phyloP scores from a whole-genome alignment of 331 rosid genomes.

The Acacia pycnantha region DNA sequence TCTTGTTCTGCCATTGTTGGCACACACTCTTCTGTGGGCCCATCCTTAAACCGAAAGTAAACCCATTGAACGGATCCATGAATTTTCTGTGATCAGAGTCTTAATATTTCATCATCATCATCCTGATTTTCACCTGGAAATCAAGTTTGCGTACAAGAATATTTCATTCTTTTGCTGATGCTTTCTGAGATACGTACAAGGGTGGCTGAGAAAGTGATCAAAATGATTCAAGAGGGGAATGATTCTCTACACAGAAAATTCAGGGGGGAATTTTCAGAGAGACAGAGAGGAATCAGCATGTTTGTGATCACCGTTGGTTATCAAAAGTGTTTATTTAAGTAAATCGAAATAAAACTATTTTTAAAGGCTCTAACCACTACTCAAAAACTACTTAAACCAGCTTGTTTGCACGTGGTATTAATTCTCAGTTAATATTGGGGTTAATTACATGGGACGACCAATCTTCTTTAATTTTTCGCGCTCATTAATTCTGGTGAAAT shows the following conservation, averaged over 20 bases:
- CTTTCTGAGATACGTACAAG: slow-evolving; percentile 55
- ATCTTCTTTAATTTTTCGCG: slow-evolving; percentile 31
- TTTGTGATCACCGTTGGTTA: too few species aligned
- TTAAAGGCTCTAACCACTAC: too few species aligned
- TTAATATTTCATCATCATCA: slow-evolving; percentile 38
- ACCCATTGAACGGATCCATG: slow-evolving; percentile 38
- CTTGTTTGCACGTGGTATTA: slow-evolving; percentile 42
- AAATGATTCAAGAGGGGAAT: slow-evolving; percentile 42
- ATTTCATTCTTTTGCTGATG: slow-evolving; percentile 53
- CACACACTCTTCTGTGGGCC: slow-evolving; percentile 1
- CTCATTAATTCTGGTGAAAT: slow-evolving; percentile 27
- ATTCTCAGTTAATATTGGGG: slow-evolving; percentile 38
- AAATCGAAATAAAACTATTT: too few species aligned
- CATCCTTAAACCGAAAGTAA: slow-evolving; percentile 29
- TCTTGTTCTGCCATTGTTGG: too few species aligned
- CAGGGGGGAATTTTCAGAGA: background rate
- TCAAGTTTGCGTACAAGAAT: slow-evolving; percentile 47
- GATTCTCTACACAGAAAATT: slow-evolving; percentile 31
- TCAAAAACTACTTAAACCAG: too few species aligned
- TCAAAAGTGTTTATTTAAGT: too few species aligned
- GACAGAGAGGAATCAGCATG: too few species aligned
- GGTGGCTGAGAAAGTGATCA: slow-evolving; percentile 42
- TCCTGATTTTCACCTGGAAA: slow-evolving; percentile 37
- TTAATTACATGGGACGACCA: slow-evolving; percentile 40
- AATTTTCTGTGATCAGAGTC: slow-evolving; percentile 42